These are phyloP conservation scores for Panellus pusillus DNA, from an alignment of 768 basidiomycete species.

Conservation along the genomic window DNA sequence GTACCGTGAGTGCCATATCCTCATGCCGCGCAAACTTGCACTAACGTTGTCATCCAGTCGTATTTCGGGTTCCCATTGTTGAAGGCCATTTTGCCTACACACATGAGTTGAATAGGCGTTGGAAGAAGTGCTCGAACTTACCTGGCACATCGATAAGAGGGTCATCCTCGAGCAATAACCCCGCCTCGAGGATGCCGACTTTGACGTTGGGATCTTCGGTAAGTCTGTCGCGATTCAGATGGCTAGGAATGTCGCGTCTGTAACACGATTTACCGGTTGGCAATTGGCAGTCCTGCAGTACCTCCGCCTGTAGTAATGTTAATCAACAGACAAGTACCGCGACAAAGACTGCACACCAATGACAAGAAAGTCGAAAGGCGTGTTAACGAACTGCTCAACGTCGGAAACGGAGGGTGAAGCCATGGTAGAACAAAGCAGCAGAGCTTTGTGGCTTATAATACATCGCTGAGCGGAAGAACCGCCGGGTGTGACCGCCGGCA, in stretches of 20 bases:
- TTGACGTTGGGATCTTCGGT: slow-evolving; percentile 2
- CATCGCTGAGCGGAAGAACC: too few relatives aligned
- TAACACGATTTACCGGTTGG: neutral
- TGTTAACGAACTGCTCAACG: neutral
- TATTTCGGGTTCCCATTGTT: slow-evolving; percentile 4
- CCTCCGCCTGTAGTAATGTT: neutral
- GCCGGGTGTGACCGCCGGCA: too few relatives aligned
- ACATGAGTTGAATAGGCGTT: neutral
- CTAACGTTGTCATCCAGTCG: slow-evolving; percentile 10
- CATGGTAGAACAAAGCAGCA: neutral
- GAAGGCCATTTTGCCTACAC: neutral
- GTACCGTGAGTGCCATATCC: neutral
- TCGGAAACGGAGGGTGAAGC: neutral
- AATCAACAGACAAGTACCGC: neutral
- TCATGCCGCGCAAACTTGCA: neutral
- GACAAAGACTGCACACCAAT: neutral
- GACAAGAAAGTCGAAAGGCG: slow-evolving; percentile 2
- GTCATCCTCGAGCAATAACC: slow-evolving; percentile 3
- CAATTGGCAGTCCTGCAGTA: slow-evolving; percentile 6
- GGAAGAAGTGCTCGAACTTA: neutral
- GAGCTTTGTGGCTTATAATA: too few relatives aligned
- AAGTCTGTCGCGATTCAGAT: neutral
- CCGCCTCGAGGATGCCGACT: slow-evolving; percentile 13
- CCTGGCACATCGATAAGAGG: slow-evolving; percentile 4
- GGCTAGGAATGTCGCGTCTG: neutral